Evolutionary conservation across 805 yeast genomes (phyloP), one percentile per base, ranked within the genome.

Genomic region (Candida verbasci): DNA sequence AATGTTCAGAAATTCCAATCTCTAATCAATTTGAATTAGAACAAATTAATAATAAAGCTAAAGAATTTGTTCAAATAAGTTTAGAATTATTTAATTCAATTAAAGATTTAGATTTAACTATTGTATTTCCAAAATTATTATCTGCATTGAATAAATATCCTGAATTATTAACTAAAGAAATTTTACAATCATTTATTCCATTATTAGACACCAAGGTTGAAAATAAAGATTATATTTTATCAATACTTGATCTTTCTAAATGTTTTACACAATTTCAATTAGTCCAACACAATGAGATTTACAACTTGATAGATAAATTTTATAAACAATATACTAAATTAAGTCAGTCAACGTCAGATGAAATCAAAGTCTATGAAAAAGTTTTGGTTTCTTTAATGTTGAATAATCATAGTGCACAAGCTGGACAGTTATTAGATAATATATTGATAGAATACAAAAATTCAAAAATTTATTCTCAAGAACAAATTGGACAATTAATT

Each of bases 381-480:
- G 58, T 78, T 40, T 64, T 82, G 24, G 68, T 76, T 23, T 67
- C 80, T 1, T 59, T 82, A 36, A 65, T 78, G 9, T 59, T 62
- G 35, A 72, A 75, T 29, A 73, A 70, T 27, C 74, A 79, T 43
- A 44, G 68, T 24, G 60, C 64, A 7, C 46, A 70, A 27, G 80
- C 86, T 3, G 68, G 82, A 1, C 64, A 70, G 40, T 69, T 81
- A 38, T 58, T 83, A 47, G 84, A 82, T 49, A 61, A 68, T 27
- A 61, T 81, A 5, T 53, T 82, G 28, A 46, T 63, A 0, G 72
- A 74, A 30, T 68, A 67, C 46, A 65, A 64, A 47, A 48, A 54
- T 16, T 56, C 57, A 7, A 39, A 49, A 17, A 26, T 41, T 10
- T 26, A 36, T 20, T 31, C 45, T 3, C 55, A 55, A 30, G 12